Percentiles rank a stretch among this genome's conserved stretches.
Evolutionary conservation across 2,329 filamentous ascomycete species (phyloP).

Genomic region (Cadophora sp.): DNA sequence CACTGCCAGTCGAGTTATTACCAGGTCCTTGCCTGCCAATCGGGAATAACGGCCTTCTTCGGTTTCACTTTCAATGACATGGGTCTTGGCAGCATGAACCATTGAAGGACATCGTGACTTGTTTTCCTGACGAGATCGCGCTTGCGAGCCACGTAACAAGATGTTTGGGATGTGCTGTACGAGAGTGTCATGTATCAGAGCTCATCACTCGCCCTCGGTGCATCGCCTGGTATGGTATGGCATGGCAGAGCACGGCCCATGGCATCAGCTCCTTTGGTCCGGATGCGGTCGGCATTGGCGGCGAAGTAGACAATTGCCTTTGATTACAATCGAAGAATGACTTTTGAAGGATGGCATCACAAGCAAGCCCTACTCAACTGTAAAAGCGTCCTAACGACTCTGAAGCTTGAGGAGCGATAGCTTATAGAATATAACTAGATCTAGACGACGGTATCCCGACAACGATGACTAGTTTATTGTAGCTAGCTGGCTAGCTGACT

Average conservation of each 20-base stretch:
- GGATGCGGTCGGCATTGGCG: background rate
- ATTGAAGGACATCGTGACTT: slow-evolving; percentile 15
- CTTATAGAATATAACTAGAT: background rate
- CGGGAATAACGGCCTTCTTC: slow-evolving; percentile 28
- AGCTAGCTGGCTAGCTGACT: background rate
- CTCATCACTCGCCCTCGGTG: background rate
- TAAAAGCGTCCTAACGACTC: background rate
- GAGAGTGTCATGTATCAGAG: slow-evolving; percentile 5
- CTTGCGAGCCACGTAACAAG: slow-evolving; percentile 33
- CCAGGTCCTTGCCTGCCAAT: slow-evolving; percentile 18
- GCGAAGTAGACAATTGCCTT: background rate
- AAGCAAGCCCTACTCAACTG: background rate
- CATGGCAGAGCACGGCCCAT: background rate
- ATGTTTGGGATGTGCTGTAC: slow-evolving; percentile 36
- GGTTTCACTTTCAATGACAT: slow-evolving; percentile 30
- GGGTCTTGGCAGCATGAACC: slow-evolving; percentile 29
- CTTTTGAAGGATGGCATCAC: background rate
- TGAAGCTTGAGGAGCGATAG: background rate
- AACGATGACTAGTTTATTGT: background rate
- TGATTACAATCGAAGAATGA: background rate
- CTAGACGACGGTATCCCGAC: background rate
- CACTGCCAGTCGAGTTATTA: background rate
- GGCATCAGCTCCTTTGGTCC: slow-evolving; percentile 13
- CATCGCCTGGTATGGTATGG: background rate
- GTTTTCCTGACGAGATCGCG: background rate